Evolutionary conservation across 2,329 filamentous ascomycete species (phyloP).

Genomic region (Beauveria varroae): DNA sequence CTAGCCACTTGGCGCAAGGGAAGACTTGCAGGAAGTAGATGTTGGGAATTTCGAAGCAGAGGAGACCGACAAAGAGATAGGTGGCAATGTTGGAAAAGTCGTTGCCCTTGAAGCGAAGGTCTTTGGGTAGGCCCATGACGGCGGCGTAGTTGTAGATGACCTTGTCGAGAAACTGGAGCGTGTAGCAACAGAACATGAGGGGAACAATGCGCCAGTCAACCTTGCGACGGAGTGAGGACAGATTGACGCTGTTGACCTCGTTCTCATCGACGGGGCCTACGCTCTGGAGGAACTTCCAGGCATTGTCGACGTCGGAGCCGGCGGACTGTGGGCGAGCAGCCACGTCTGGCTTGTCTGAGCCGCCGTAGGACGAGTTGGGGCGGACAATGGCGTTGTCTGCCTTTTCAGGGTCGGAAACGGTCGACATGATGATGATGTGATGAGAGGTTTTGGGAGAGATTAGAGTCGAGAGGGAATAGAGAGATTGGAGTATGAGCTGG

Average conservation of each 20-base stretch:
- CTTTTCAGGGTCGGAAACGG: neutral
- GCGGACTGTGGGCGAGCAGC: slow-evolving; percentile 4
- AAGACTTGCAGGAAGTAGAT: slow-evolving; percentile 53
- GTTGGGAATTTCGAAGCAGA: slow-evolving; percentile 53
- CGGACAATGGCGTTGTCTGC: slow-evolving; percentile 12
- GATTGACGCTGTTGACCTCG: slow-evolving; percentile 29
- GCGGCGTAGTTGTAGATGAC: slow-evolving; percentile 58
- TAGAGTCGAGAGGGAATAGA: neutral
- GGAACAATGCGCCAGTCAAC: slow-evolving; percentile 54
- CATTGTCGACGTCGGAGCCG: slow-evolving; percentile 30
- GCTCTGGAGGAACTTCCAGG: slow-evolving; percentile 37
- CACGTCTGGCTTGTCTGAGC: slow-evolving; percentile 10
- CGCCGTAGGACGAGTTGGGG: slow-evolving; percentile 8
- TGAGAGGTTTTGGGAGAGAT: neutral
- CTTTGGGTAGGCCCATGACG: slow-evolving; percentile 54
- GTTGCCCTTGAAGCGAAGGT: slow-evolving; percentile 42
- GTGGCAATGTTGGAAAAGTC: slow-evolving; percentile 57
- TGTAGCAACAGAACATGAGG: slow-evolving; percentile 54
- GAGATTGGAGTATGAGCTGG: neutral
- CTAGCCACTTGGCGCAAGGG: slow-evolving; percentile 55
- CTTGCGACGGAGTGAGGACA: slow-evolving; percentile 42
- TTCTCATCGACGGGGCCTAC: slow-evolving; percentile 31
- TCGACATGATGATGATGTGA: slow-evolving; percentile 17
- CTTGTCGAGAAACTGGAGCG: slow-evolving; percentile 59
- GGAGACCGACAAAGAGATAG: slow-evolving; percentile 54